Evolutionary conservation across 306 rosid species (phyloP).

Genomic region (Spatholobus suberectus): DNA sequence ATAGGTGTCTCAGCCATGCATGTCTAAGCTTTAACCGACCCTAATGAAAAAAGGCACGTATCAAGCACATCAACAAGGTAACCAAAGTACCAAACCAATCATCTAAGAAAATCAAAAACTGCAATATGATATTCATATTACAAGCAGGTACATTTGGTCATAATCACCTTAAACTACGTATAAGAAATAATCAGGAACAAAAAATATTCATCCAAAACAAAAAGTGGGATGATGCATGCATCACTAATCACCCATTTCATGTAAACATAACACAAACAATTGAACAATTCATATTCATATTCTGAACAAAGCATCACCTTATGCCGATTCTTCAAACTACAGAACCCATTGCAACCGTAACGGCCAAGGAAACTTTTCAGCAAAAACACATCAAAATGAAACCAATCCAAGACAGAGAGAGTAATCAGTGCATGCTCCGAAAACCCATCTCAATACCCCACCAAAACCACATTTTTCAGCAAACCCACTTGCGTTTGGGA

Average conservation of each 20-base stretch:
- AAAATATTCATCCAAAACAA: constrained; percentile 8
- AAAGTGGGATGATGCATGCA: neutral
- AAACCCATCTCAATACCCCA: constrained; percentile 40
- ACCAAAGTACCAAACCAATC: neutral
- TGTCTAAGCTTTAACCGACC: neutral
- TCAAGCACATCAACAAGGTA: constrained; percentile 2
- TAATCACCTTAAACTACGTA: neutral
- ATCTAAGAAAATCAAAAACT: constrained; percentile 12
- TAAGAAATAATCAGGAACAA: neutral
- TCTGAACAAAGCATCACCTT: constrained; percentile 29
- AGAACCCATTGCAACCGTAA: constrained; percentile 28
- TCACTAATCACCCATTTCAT: constrained; percentile 5
- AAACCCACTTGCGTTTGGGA: constrained; percentile 35
- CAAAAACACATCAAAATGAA: constrained; percentile 21
- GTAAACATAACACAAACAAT: constrained; percentile 31
- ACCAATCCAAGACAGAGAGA: constrained; percentile 29
- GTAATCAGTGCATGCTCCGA: constrained; percentile 31
- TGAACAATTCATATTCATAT: neutral
- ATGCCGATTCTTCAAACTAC: neutral
- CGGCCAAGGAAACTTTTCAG: constrained; percentile 27
- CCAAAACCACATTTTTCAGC: constrained; percentile 46
- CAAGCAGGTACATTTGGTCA: neutral
- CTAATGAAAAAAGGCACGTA: neutral
- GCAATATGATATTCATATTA: too few relatives aligned
- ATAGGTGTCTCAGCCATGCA: neutral